Base-by-base conservation (phyloP, 1,284 basidiomycete genomes). In the Xerocomus amazonicus region DNA sequence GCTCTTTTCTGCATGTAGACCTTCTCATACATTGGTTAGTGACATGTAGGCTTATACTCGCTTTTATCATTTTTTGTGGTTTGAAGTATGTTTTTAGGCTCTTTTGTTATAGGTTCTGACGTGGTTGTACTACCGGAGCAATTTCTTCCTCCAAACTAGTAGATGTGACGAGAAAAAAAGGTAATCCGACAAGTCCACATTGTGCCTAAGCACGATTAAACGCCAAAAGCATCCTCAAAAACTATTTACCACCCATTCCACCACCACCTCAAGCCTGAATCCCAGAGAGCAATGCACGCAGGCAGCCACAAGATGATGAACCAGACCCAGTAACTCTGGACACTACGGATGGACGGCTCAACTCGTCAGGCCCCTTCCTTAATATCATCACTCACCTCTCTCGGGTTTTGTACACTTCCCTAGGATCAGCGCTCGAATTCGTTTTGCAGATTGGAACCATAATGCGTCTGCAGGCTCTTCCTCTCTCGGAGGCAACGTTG, bases 401-500 rank as follows among this genome's bases (percentile, higher is more conserved):
- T 61, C 55, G 0, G 9, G 5, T 14, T 35, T 16, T 9, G 1
- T 4, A 12, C 62, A 65, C 14, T 50, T 44, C 6, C 50, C 51
- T 9, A 51, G 16, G 45, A 62, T 52, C 36, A 65, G 17, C 4
- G 27, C 13, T 26, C 50, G 48, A 33, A 62, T 41, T 5, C 26
- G 47, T 27, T 53, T 53, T n/a, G 57, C 54, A 3, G 61, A 65
- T 0, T 7, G 13, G 0, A 59, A 52, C 16, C 61, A 50, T n/a
- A 62, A 26, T 3, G 16, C 29, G 5, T 53, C 29, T 3, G 41
- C 28, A 2, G 53, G 51, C 35, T 50, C 60, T 9, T 45, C 54
- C 0, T 59, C 56, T 33, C 3, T 53, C 16, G 27, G 39, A 6
- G 59, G 52, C 13, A 64, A 27, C 9, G 63, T 67, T 13, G 67